Evolutionary conservation across 1,284 basidiomycete species (phyloP).

Genomic region (Trichosporon asahii): DNA sequence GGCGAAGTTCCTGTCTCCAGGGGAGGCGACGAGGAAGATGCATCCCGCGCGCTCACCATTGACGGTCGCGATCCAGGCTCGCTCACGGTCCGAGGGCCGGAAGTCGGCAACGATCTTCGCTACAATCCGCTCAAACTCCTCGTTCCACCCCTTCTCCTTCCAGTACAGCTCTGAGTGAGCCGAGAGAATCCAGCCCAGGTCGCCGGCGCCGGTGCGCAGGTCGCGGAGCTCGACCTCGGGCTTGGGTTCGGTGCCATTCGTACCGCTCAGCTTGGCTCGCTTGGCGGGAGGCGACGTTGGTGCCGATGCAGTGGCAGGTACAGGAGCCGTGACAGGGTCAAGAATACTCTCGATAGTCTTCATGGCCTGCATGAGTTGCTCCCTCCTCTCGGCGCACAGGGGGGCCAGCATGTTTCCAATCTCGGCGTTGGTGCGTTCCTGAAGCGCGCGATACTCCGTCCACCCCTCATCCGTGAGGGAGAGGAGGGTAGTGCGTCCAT

Average conservation of each 20-base stretch:
- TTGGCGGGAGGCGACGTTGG: no score
- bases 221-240: constrained; percentile 11
- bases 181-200: constrained; percentile 22
- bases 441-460: constrained; percentile 13
- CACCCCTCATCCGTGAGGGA: constrained; percentile 1
- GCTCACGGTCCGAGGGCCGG: not conserved
- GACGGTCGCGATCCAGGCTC: not conserved
- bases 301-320: no score
- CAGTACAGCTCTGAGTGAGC: constrained; percentile 19
- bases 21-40: not conserved
- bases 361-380: constrained; percentile 11
- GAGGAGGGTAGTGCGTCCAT: constrained; percentile 17
- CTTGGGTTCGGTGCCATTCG: not conserved
- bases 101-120: constrained; percentile 12
- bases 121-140: constrained; percentile 15
- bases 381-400: not conserved
- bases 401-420: constrained; percentile 1
- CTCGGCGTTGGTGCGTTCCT: constrained; percentile 8
- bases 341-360: constrained; percentile 14
- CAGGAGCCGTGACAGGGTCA: no score
- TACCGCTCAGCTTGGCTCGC: no score
- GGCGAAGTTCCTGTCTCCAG: not conserved
- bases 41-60: not conserved
- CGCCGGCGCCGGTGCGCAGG: constrained; percentile 11
- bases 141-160: constrained; percentile 13